Base-by-base conservation (phyloP, 768 basidiomycete genomes). In the Tephrocybe sp. region DNA sequence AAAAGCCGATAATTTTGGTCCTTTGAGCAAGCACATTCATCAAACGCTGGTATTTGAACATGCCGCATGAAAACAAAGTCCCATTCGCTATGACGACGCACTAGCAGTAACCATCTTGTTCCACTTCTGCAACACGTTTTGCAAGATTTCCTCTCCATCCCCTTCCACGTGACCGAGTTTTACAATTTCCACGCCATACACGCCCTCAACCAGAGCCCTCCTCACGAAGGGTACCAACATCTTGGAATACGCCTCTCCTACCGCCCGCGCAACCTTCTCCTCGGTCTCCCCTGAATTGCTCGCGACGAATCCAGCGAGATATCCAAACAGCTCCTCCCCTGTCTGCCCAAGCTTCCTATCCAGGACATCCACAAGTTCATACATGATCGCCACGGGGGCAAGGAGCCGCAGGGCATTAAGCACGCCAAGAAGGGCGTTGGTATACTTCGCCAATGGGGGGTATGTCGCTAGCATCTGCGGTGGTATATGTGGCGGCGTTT, bases 321-420 rank as follows among this genome's bases (percentile, higher is more conserved):
- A 85, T 1, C 53, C 64, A 11, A 83, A 54, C 30, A 92, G 54
- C 7, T 68, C 67, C 9, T 68, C 61, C 5, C 79, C 80, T 4
- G 72, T 68, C 31, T 64, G 65, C 1, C 69, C 73, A 14, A 92
- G 69, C 6, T 76, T 69, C 3, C 60, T 64, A 43, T 87, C 84
- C 19, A 90, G 68, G n/a, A 72, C 67, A 0, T 58, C 58, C 1
- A 72, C 60, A 9, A 91, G 68, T n/a, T 76, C 72, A 0, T 61
- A 58, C 40, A 83, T 61, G n/a, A 87, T 73, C 10, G 72, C 73
- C 11, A 80, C 69, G 2, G 92, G 92, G 2, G 89, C 88, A 11
- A 96, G 79, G 10, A 92, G 73, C 3, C 95, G 85, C 17, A 98
- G 71, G 2, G 83, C 77, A 65, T 98, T 98, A 39, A 98, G 70